A percentile compares a stretch with the other conserved stretches of the same genome.
Conservation (phyloP, 148 eudicot genomes). For the Heliosperma pusillum region DNA sequence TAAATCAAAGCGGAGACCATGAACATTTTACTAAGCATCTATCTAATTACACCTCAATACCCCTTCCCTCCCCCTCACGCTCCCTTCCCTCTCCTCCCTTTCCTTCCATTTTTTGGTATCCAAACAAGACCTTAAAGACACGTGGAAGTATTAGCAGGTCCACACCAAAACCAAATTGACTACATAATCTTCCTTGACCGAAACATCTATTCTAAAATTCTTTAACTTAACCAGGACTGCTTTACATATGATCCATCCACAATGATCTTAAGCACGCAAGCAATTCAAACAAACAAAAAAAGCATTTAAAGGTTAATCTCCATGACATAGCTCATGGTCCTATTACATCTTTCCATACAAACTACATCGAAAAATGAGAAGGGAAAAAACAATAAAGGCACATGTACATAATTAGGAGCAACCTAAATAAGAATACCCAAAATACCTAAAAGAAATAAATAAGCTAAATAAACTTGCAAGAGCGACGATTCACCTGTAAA, state of each 20-base stretch:
- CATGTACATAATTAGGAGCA: not conserved
- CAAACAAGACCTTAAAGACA: no score
- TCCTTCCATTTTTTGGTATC: no score
- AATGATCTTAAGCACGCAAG: not conserved
- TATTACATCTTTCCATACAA: not conserved
- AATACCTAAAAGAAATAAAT: not conserved
- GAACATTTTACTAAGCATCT: no score
- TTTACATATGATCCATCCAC: not conserved
- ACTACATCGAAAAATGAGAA: not conserved
- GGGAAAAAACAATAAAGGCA: not conserved
- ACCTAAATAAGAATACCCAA: not conserved
- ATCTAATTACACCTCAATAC: not conserved
- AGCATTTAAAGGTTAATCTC: slow-evolving; percentile 1
- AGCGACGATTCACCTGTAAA: slow-evolving; percentile 57
- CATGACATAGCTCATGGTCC: not conserved
- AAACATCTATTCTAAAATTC: not conserved
- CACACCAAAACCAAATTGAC: not conserved
- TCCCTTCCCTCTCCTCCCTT: no score
- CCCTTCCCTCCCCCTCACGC: not conserved
- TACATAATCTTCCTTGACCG: not conserved
- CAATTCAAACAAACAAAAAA: not conserved
- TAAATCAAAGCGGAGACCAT: not conserved
- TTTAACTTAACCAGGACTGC: not conserved
- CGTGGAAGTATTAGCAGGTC: not conserved
- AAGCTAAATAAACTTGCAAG: slow-evolving; percentile 1